Conservation (phyloP, 78 protist species). For the Dictyostelium capitatum region DNA sequence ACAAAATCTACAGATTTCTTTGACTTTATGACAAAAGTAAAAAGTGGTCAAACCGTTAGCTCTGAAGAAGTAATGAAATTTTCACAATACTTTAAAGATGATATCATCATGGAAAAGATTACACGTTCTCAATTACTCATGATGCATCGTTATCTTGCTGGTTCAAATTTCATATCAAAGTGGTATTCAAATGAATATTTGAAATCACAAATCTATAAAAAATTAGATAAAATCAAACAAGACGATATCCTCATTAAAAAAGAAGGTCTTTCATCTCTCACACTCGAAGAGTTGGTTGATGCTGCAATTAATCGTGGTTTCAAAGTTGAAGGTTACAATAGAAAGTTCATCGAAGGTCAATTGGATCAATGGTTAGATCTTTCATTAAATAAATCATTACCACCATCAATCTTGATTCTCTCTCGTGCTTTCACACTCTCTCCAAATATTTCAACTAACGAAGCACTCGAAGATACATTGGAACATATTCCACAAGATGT, state of each 20-base stretch:
- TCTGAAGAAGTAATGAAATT: constrained; percentile 78
- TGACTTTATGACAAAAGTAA: constrained; percentile 78
- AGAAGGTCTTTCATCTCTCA: constrained; percentile 82
- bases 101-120: constrained; percentile 92
- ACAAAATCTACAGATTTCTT: constrained; percentile 22
- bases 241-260: constrained; percentile 75
- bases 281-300: constrained; percentile 80
- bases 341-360: constrained; percentile 49
- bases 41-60: constrained; percentile 67
- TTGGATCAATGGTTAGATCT: constrained; percentile 91
- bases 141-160: constrained; percentile 82
- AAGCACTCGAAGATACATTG: constrained; percentile 48
- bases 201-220: constrained; percentile 64
- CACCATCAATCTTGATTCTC: constrained; percentile 84
- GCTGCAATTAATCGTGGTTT: constrained; percentile 89
- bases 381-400: constrained; percentile 78
- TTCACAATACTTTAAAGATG: constrained; percentile 88
- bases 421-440: constrained; percentile 81
- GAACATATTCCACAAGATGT: constrained; percentile 67
- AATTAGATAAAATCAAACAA: constrained; percentile 63
- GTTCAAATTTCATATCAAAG: constrained; percentile 50
- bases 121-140: constrained; percentile 85
- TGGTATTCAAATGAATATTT: constrained; percentile 77
- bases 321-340: constrained; percentile 80
- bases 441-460: not conserved